phyloP scores from a whole-genome alignment of 805 yeast species.

The Pichia nanzhaoensis region DNA sequence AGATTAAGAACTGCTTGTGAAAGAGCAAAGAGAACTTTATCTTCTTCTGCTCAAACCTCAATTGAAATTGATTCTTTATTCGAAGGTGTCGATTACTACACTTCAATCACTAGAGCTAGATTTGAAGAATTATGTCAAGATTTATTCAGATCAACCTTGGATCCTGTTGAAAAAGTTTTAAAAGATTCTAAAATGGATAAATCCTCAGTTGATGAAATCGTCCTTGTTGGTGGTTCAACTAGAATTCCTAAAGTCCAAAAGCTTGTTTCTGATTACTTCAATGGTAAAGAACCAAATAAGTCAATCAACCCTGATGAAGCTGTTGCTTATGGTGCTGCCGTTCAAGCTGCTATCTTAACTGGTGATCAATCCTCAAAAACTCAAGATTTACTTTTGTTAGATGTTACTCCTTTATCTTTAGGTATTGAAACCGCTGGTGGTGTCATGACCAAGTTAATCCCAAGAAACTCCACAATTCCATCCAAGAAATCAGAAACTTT shows the following conservation, averaged over 20 bases:
- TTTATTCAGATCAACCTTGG: slow-evolving; percentile 86
- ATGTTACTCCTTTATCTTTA: slow-evolving; percentile 87
- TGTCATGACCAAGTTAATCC: slow-evolving; percentile 69
- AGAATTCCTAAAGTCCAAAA: slow-evolving; percentile 97
- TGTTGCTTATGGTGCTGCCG: slow-evolving; percentile 99
- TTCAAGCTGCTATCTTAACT: slow-evolving; percentile 92
- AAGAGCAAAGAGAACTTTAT: slow-evolving; percentile 98
- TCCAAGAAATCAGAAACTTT: slow-evolving; percentile 66
- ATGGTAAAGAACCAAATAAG: slow-evolving; percentile 95
- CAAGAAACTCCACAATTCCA: slow-evolving; percentile 74
- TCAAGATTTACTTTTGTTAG: slow-evolving; percentile 87
- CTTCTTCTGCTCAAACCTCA: slow-evolving; percentile 92
- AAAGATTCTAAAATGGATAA: slow-evolving; percentile 87
- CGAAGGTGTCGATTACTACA: slow-evolving; percentile 96
- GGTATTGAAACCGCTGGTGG: slow-evolving; percentile 87
- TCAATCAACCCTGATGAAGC: slow-evolving; percentile 98
- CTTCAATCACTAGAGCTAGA: slow-evolving; percentile 94
- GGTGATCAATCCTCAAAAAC: slow-evolving; percentile 97
- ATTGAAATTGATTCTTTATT: slow-evolving; percentile 90
- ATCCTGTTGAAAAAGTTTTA: slow-evolving; percentile 92
- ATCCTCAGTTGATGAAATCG: slow-evolving; percentile 87
- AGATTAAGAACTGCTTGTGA: slow-evolving; percentile 98
- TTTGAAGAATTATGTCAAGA: slow-evolving; percentile 95
- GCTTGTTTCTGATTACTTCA: slow-evolving; percentile 91
- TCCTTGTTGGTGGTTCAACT: slow-evolving; percentile 95